Evolutionary conservation across 305 asterid species (phyloP), one percentile per base, ranked within the genome.

Genomic region (Solanum hybrid): DNA sequence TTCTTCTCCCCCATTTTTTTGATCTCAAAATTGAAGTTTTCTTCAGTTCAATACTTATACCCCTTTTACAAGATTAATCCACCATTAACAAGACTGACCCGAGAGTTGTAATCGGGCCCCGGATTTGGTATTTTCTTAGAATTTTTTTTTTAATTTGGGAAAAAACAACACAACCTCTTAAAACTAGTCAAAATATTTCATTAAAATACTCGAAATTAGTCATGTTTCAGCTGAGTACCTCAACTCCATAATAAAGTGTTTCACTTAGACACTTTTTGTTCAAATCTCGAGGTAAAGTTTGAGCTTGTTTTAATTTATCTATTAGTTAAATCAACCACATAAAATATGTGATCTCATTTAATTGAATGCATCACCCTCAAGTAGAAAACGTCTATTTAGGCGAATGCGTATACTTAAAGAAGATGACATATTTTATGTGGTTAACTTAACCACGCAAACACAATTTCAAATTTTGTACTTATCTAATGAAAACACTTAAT

Each of bases 1-100:
- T 93, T 94, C 94, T 92, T 94, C 94, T 82, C 90, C 82, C 87
- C 86, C 88, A 85, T 85, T 14, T 42, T 91, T 91, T 85, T 29
- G 29, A 84, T 29, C 73, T 84, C 40, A 84, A 82, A 32, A 11
- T 56, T 56, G 13, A 20, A 84, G 22, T 51, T 29, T 20, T 84
- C 0, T 81, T 84, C 87, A 29, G 38, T 27, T 82, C 73, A 84
- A 84, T 46, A 37, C 73, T 29, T 29, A 29, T 17, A 16, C 37
- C 29, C 37, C 32, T 51, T 42, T 82, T 27, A 82, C 87, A 40
- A 51, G 4, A 84, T 51, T 24, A 46, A 82, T 56, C 66, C 86
- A 81, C 24, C 36, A 42, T 81, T 46, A 29, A 37, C 10, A 16
- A 84, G 36, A 20, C 86, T 37, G 87, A 84, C 87, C 73, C 42